Conservation (phyloP, 305 asterid genomes). For the Plantago rigida region DNA sequence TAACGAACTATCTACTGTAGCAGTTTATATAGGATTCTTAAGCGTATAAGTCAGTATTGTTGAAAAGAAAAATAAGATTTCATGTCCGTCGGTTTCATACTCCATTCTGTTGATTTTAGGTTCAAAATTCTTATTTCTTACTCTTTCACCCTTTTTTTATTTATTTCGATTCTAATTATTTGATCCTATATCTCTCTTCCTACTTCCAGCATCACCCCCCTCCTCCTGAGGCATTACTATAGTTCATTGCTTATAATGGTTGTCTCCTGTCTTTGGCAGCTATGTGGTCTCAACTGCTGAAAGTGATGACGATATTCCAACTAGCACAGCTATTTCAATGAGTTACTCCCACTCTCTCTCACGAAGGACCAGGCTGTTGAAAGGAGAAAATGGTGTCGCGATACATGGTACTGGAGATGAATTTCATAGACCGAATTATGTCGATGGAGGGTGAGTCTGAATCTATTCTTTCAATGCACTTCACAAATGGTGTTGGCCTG, state of each 20-base stretch:
- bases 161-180: slow-evolving; percentile 20
- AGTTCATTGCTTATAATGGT: slow-evolving; percentile 24
- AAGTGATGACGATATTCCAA: slow-evolving; percentile 69
- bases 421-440: slow-evolving; percentile 49
- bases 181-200: slow-evolving; percentile 5
- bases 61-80: slow-evolving; percentile 13
- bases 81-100: slow-evolving; percentile 16
- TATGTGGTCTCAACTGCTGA: slow-evolving; percentile 61
- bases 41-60: slow-evolving; percentile 14
- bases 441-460: slow-evolving; percentile 78
- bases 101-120: slow-evolving; percentile 7
- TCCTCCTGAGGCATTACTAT: slow-evolving; percentile 11
- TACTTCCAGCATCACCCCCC: slow-evolving; percentile 1
- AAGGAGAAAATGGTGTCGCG: slow-evolving; percentile 56
- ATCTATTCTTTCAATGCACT: slow-evolving; percentile 21
- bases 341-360: slow-evolving; percentile 72
- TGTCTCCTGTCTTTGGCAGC: slow-evolving; percentile 50
- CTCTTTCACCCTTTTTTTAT: not conserved
- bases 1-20: slow-evolving; percentile 11
- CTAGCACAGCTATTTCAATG: slow-evolving; percentile 51
- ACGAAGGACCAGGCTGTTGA: slow-evolving; percentile 81
- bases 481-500: slow-evolving; percentile 14
- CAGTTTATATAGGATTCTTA: slow-evolving; percentile 9
- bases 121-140: slow-evolving; percentile 13
- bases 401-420: slow-evolving; percentile 40